These are phyloP conservation scores for Chrysanthemum seticuspe DNA, from an alignment of 129 eudicot genomes.

Conservation along the genomic window DNA sequence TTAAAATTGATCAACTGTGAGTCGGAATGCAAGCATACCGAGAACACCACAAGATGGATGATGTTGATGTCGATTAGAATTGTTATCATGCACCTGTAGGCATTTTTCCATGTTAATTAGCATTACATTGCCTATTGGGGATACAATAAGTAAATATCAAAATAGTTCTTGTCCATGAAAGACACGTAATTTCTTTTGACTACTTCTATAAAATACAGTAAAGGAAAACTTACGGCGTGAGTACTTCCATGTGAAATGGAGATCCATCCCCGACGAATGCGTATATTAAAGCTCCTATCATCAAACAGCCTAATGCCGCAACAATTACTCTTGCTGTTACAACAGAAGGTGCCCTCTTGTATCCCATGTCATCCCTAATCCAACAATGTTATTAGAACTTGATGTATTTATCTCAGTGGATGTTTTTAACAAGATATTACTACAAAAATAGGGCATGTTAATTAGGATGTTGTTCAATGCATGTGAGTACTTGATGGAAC, in stretches of 20 bases:
- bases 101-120: no score
- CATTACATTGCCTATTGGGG: no score
- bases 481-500: no score
- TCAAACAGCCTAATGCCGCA: not conserved
- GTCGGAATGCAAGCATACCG: not conserved
- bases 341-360: not conserved
- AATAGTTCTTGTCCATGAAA: no score
- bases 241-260: not conserved
- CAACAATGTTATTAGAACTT: not conserved
- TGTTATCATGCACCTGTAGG: not conserved
- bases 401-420: not conserved
- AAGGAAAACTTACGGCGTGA: not conserved
- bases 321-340: conserved; percentile 4
- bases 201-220: no score
- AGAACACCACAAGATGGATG: not conserved
- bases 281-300: not conserved
- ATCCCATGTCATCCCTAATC: not conserved
- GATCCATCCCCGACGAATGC: not conserved
- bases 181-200: no score
- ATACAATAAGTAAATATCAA: no score
- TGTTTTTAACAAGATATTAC: no score
- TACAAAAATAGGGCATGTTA: no score
- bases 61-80: not conserved
- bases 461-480: no score
- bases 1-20: no score